A percentile compares a stretch with the other conserved stretches of the same genome.
Evolutionary conservation across 176 grass and related monocot genomes (phyloP).

Genomic region (Poa pratensis): DNA sequence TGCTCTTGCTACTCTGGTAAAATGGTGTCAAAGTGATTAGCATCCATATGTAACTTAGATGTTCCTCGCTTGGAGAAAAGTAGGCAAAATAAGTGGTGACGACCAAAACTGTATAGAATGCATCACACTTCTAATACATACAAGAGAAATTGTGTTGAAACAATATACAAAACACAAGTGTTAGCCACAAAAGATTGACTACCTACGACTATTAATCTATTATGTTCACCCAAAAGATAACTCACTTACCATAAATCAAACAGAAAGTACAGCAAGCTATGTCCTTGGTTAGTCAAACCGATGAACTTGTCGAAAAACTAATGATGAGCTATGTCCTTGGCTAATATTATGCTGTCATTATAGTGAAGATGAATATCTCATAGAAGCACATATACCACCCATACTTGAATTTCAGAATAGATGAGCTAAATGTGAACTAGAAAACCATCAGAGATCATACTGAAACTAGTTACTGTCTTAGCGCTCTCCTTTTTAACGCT

Average conservation of each 20-base stretch:
- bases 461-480: background rate
- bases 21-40: constrained; percentile 9
- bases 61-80: background rate
- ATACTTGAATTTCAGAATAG: background rate
- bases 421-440: constrained; percentile 7
- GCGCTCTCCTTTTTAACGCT: background rate
- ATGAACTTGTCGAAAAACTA: background rate
- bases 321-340: background rate
- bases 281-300: background rate
- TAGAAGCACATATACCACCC: background rate
- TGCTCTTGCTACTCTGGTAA: background rate
- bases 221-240: too few species aligned
- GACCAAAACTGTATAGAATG: background rate
- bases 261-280: too few species aligned
- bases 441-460: background rate
- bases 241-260: too few species aligned
- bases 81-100: background rate
- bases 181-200: background rate
- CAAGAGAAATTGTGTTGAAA: background rate
- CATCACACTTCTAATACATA: background rate
- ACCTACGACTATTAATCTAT: background rate
- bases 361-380: constrained; percentile 7
- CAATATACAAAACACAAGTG: background rate
- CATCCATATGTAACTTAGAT: background rate
- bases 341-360: background rate